Base-by-base conservation (phyloP, 2,329 filamentous ascomycete species). In the Fusarium sp. region DNA sequence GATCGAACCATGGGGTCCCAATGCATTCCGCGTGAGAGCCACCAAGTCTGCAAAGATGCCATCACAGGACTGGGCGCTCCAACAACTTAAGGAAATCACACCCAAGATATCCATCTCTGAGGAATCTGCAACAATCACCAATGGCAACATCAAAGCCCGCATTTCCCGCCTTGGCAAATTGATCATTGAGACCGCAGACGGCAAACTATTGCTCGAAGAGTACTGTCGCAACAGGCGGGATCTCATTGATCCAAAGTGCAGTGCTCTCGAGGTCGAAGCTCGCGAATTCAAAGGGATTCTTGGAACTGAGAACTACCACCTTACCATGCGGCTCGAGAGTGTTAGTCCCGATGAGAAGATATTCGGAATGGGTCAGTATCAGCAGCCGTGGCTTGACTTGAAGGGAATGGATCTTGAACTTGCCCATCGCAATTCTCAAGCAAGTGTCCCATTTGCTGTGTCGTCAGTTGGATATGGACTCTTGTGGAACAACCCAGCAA, bases 331-430 rank as follows among this genome's bases (percentile, higher is more conserved):
- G 0, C 83, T 91, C 54, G 88, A 91, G 73, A 85, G 84, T 2
- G 73, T 86, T 53, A 76, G 84, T 54, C 76, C 78, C 0, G 78
- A 84, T 18, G 89, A 91, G 74, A 86, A 84, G 72, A 85, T 91
- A n/a, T 91, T 83, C 70, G 89, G 89, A 20, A 91, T 91, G 88
- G 89, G 89, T 0, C 89, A 91, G 76, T 91, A 91, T 62, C 89
- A 91, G 71, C 88, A 91, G 68, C 85, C 86, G 0, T 83, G 81
- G 52, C 79, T 91, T n/a, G 83, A 91, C 72, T 80, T 91, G 49
- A 91, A 90, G 69, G 89, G 89, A 0, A 73, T 80, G 0, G 88
- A 91, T 58, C 75, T 91, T 2, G 89, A 91, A 72, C 82, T 91
- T 4, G 88, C 89, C 0, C 89, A 91, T 37, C 83, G 88, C 2